Evolutionary conservation across 1,139 yeast species (phyloP).

Genomic region (Candida sp.): DNA sequence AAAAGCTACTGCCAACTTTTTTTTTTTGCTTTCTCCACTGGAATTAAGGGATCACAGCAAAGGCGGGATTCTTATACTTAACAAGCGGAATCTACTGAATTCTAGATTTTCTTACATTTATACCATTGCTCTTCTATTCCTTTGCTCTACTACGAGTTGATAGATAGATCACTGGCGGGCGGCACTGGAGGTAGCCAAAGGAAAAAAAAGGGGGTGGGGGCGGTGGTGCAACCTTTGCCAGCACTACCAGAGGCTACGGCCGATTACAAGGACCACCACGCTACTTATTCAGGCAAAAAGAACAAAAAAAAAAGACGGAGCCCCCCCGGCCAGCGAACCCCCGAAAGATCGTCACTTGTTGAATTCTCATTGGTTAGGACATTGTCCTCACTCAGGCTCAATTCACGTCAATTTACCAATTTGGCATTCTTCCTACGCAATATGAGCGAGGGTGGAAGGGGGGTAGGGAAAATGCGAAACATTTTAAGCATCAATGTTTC

Average conservation of each 20-base stretch:
- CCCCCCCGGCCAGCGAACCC: too few relatives aligned
- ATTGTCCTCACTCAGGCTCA: too few relatives aligned
- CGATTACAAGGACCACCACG: neutral
- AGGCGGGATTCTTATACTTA: neutral
- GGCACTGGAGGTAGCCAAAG: neutral
- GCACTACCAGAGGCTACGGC: neutral
- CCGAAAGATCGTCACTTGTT: too few relatives aligned
- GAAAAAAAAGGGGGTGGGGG: neutral
- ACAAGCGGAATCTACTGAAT: too few relatives aligned
- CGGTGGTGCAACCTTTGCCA: neutral
- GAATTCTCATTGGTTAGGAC: too few relatives aligned
- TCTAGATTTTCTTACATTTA: neutral
- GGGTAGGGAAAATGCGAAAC: neutral
- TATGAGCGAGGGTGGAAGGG: neutral
- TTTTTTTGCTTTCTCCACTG: neutral
- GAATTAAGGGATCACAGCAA: conserved; percentile 1
- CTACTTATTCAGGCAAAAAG: neutral
- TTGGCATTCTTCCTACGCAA: neutral
- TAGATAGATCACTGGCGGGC: neutral
- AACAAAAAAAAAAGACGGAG: too few relatives aligned
- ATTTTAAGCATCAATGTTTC: neutral
- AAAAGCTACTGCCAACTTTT: neutral
- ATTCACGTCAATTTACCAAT: too few relatives aligned
- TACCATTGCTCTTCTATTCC: neutral
- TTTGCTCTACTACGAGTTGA: neutral